Percentiles rank a stretch among this genome's conserved stretches.
Evolutionary conservation across 2,329 filamentous ascomycete species (phyloP).

Genomic region (Chaetomiaceae sp.): DNA sequence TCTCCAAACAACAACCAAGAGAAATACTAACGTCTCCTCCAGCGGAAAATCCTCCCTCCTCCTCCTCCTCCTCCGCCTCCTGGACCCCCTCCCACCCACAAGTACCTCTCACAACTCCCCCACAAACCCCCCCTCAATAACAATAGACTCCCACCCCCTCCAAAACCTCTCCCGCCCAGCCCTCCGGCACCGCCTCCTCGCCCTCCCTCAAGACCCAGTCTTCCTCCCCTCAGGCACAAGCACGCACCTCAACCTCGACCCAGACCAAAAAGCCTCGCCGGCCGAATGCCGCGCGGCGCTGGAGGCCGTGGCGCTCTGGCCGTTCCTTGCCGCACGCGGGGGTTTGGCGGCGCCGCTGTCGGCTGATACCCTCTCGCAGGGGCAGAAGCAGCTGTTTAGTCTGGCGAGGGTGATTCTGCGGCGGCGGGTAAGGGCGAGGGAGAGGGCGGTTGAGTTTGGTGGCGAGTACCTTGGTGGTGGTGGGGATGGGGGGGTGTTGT

Average conservation of each 20-base stretch:
- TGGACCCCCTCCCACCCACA: slow-evolving; percentile 34
- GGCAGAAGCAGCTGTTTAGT: slow-evolving; percentile 61
- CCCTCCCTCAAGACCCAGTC: slow-evolving; percentile 50
- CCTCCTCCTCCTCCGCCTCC: slow-evolving; percentile 37
- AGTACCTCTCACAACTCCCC: neutral
- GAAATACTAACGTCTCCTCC: slow-evolving; percentile 35
- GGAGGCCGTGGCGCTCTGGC: slow-evolving; percentile 32
- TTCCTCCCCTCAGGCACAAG: slow-evolving; percentile 44
- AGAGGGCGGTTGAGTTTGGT: neutral
- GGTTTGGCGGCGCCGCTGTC: slow-evolving; percentile 37
- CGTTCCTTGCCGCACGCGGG: slow-evolving; percentile 31
- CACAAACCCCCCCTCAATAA: slow-evolving; percentile 27
- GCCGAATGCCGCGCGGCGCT: slow-evolving; percentile 35
- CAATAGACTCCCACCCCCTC: slow-evolving; percentile 40
- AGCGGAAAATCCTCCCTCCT: slow-evolving; percentile 43
- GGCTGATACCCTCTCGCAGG: slow-evolving; percentile 48
- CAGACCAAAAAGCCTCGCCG: slow-evolving; percentile 29
- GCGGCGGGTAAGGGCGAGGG: slow-evolving; percentile 19
- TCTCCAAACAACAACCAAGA: slow-evolving; percentile 25
- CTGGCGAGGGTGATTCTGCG: slow-evolving; percentile 55
- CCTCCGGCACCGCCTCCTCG: slow-evolving; percentile 45
- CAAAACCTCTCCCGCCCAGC: slow-evolving; percentile 35
- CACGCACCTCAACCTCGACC: slow-evolving; percentile 41
- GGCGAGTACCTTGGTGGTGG: neutral
- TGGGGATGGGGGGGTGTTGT: slow-evolving; percentile 27